Base-by-base conservation (phyloP, 2,329 filamentous ascomycete species). In the Xylaria sp. region DNA sequence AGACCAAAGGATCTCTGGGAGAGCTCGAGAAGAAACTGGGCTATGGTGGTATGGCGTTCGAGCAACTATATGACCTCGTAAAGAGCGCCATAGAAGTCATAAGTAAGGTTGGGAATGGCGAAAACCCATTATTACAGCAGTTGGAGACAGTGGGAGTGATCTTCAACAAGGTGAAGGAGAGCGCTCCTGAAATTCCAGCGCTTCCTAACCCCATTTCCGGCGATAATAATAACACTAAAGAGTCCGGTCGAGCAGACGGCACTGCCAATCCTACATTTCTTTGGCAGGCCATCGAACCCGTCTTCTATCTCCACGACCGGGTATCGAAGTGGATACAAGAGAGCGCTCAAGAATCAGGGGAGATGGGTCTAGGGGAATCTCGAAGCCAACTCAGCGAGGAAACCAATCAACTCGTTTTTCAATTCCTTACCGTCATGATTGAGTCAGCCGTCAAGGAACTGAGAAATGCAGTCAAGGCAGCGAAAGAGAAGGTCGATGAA, bases 401-500 rank as follows among this genome's bases (percentile, higher is more conserved):
- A 27, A 77, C 75, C 6, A 77, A 77, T 42, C 75, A 76, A 65
- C 72, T 78, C 32, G 74, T 78, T 2, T 78, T 74, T 59, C 69
- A 72, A 13, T 76, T 77, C 27, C 72, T 78, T 6, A 71, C 75
- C 12, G 68, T 77, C 25, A 76, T 78, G 71, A 74, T 78, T 9
- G 76, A 78, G 27, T 77, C 76, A 0, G 74, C 75, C 0, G 75
- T 78, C 50, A 76, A 74, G 63, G 76, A 78, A 61, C 71, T 78
- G 1, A 75, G 76, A 1, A 75, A 74, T 21, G 77, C 76, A 12
- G 74, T 78, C 50, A 75, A 74, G 50, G 76, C 77, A 0, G 77
- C 76, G n/a, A 75, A 76, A 55, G 75, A 76, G 40, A 70, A 71
- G 10, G 76, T 78, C 1, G 76, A 78, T 59, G 68, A 76, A 42